Conservation (phyloP, 2,329 filamentous ascomycete species). For the Exserohilum turcica region DNA sequence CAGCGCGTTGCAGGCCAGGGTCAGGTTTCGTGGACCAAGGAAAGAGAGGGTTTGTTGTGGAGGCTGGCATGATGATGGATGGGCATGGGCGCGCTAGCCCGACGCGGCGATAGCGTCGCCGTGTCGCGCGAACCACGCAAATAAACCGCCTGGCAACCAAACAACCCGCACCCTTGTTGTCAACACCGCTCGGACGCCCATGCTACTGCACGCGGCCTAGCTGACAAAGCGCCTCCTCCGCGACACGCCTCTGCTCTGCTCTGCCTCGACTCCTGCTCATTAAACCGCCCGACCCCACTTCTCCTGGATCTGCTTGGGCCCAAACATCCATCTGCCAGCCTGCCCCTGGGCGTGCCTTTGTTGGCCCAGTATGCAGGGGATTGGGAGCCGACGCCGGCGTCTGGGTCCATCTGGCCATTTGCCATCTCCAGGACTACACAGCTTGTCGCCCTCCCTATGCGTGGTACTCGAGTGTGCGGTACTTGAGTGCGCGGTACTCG, state of each 20-base stretch:
- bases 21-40: constrained; percentile 27
- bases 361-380: neutral
- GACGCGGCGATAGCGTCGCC: neutral
- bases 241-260: neutral
- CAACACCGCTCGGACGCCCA: constrained; percentile 14
- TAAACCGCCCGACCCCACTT: constrained; percentile 6
- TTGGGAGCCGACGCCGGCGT: neutral
- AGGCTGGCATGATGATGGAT: constrained; percentile 30
- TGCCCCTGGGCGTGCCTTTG: neutral
- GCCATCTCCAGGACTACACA: neutral
- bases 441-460: neutral
- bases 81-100: constrained; percentile 5
- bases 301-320: constrained; percentile 2
- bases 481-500: neutral
- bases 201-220: constrained; percentile 5
- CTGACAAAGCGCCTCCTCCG: neutral
- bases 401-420: neutral
- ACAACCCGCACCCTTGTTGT: constrained; percentile 15
- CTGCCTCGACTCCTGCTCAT: constrained; percentile 2
- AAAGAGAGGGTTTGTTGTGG: constrained; percentile 37
- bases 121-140: constrained; percentile 18
- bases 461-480: neutral
- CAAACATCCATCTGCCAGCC: neutral
- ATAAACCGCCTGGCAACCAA: constrained; percentile 20
- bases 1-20: constrained; percentile 30